Evolutionary conservation across 2,329 filamentous ascomycete species (phyloP).

Genomic region (Fusarium marasasianum): DNA sequence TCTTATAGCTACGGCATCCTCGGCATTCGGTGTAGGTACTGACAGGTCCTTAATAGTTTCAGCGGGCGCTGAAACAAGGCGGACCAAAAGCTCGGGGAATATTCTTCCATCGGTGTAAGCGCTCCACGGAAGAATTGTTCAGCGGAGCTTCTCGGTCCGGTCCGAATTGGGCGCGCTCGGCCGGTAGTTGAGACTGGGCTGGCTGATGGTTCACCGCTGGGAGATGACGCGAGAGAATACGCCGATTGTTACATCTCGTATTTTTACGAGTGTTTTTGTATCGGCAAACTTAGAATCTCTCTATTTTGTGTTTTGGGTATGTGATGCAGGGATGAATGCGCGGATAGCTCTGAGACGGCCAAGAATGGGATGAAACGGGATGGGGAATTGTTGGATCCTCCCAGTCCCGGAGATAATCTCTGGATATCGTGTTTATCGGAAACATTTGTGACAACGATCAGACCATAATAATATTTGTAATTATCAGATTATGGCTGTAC

Average conservation of each 20-base stretch:
- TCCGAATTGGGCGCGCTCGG: neutral
- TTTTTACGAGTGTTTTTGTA: neutral
- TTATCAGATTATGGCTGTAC: neutral
- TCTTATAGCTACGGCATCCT: neutral
- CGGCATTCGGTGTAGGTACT: neutral
- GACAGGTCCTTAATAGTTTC: conserved; percentile 24
- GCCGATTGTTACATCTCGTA: neutral
- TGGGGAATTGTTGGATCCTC: neutral
- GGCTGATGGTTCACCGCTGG: neutral
- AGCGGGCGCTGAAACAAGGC: neutral
- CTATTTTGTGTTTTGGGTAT: neutral
- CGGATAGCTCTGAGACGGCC: neutral
- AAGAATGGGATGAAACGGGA: neutral
- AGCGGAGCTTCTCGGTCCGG: conserved; percentile 8
- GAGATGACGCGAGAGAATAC: too few relatives aligned
- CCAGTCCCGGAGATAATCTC: neutral
- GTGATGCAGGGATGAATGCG: neutral
- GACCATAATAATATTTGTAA: neutral
- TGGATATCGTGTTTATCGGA: neutral
- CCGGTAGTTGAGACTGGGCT: neutral
- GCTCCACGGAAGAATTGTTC: conserved; percentile 27
- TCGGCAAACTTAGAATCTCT: neutral
- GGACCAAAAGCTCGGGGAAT: neutral
- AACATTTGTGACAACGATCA: neutral
- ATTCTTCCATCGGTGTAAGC: conserved; percentile 6